Evolutionary conservation across 192 early-diverging fungal species (phyloP).

Genomic region (Paraglomus occultum): DNA sequence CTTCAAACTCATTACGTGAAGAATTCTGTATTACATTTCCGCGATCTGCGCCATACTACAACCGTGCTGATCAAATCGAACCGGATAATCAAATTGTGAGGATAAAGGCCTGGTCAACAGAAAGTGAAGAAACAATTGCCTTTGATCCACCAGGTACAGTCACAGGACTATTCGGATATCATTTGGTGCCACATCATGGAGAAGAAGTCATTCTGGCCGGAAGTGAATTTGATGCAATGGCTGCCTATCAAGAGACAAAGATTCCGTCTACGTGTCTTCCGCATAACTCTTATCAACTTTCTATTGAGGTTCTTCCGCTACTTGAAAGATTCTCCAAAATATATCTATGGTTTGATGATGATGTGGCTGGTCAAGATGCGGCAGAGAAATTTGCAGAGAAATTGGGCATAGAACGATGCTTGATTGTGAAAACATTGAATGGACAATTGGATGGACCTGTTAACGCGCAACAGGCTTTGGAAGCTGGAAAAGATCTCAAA

Average conservation of each 20-base stretch:
- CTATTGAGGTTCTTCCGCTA: slow-evolving; percentile 53
- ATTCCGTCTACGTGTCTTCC: slow-evolving; percentile 61
- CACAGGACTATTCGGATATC: slow-evolving; percentile 65
- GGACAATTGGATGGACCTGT: slow-evolving; percentile 46
- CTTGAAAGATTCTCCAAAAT: slow-evolving; percentile 63
- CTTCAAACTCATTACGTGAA: slow-evolving; percentile 29
- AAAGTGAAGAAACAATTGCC: slow-evolving; percentile 42
- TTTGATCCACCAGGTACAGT: slow-evolving; percentile 53
- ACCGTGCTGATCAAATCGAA: slow-evolving; percentile 1
- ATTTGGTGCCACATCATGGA: slow-evolving; percentile 42
- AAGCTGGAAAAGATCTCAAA: slow-evolving; percentile 37
- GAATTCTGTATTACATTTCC: slow-evolving; percentile 42
- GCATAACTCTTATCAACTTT: slow-evolving; percentile 52
- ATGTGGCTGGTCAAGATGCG: slow-evolving; percentile 58
- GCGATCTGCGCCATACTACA: slow-evolving; percentile 31
- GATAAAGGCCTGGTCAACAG: slow-evolving; percentile 49
- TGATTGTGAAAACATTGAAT: slow-evolving; percentile 49
- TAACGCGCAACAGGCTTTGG: slow-evolving; percentile 54
- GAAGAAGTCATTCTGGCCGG: slow-evolving; percentile 55
- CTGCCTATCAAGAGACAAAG: slow-evolving; percentile 62
- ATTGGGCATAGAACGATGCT: slow-evolving; percentile 61
- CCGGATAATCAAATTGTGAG: slow-evolving; percentile 44
- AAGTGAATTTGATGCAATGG: slow-evolving; percentile 65
- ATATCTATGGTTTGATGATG: slow-evolving; percentile 69
- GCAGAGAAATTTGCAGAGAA: slow-evolving; percentile 60